These are phyloP conservation scores for Acacia melanoxylon DNA, from an alignment of 306 rosid species.

Conservation along the genomic window DNA sequence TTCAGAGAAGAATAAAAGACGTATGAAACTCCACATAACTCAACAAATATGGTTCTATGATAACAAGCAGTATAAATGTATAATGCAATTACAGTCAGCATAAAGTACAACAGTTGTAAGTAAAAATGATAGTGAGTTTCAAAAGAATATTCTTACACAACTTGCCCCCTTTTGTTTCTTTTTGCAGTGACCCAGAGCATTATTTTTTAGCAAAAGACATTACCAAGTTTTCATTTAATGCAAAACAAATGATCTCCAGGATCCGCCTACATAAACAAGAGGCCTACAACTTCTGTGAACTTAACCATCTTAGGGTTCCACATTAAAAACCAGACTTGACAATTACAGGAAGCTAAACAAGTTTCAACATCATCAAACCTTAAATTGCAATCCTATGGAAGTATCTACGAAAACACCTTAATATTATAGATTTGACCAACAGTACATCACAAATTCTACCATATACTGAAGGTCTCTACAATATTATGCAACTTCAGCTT, in stretches of 20 bases:
- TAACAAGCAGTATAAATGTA: conserved; percentile 2
- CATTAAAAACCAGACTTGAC: conserved; percentile 15
- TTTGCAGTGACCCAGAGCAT: background rate
- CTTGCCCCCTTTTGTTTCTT: background rate
- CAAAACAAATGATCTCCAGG: background rate
- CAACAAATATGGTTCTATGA: background rate
- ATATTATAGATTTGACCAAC: conserved; percentile 1
- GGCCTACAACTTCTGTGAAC: background rate
- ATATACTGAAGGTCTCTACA: conserved; percentile 7
- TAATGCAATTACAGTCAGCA: background rate
- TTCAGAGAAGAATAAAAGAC: conserved; percentile 13
- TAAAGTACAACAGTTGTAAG: conserved; percentile 2
- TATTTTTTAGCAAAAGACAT: background rate
- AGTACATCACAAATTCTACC: conserved; percentile 22
- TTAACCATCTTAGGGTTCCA: conserved; percentile 31
- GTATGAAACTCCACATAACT: background rate
- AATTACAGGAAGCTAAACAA: conserved; percentile 24
- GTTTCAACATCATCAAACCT: conserved; percentile 26
- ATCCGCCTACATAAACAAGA: background rate
- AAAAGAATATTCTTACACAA: background rate
- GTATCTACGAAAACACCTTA: conserved; percentile 24
- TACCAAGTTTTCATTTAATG: background rate
- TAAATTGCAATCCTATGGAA: conserved; percentile 5
- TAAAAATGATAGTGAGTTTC: background rate
- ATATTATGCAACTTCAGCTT: conserved; percentile 13